These are phyloP conservation scores for Heracleum sosnowskyi DNA, from an alignment of 129 eudicot genomes.

Conservation along the genomic window DNA sequence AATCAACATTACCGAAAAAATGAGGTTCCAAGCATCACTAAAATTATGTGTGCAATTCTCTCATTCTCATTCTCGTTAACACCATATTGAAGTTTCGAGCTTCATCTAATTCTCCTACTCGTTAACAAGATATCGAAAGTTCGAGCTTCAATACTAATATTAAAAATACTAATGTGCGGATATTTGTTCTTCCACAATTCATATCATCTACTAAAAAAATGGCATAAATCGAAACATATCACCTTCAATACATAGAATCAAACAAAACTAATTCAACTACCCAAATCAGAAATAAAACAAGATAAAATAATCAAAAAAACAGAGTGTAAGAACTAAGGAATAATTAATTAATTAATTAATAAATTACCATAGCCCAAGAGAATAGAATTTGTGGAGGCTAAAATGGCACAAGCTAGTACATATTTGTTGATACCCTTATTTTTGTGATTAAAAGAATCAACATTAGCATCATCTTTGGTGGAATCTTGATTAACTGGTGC, in stretches of 20 bases:
- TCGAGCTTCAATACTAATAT: background rate
- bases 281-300: background rate
- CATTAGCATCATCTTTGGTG: background rate
- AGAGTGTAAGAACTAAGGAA: background rate
- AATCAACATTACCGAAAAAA: background rate
- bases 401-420: slow-evolving; percentile 72
- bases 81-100: background rate
- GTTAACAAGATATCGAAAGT: background rate
- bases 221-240: background rate
- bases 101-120: background rate
- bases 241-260: background rate
- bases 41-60: no score
- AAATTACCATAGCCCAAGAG: slow-evolving; percentile 76
- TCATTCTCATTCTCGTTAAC: no score
- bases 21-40: no score
- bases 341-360: background rate
- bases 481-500: background rate
- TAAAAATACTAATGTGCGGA: background rate
- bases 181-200: background rate
- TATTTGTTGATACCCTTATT: slow-evolving; percentile 42
- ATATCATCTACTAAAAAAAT: no score
- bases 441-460: background rate
- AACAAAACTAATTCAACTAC: background rate
- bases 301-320: background rate
- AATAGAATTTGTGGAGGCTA: slow-evolving; percentile 83